These are phyloP conservation scores for Solanum pennellii DNA, from an alignment of 257 asterid species.

Conservation along the genomic window DNA sequence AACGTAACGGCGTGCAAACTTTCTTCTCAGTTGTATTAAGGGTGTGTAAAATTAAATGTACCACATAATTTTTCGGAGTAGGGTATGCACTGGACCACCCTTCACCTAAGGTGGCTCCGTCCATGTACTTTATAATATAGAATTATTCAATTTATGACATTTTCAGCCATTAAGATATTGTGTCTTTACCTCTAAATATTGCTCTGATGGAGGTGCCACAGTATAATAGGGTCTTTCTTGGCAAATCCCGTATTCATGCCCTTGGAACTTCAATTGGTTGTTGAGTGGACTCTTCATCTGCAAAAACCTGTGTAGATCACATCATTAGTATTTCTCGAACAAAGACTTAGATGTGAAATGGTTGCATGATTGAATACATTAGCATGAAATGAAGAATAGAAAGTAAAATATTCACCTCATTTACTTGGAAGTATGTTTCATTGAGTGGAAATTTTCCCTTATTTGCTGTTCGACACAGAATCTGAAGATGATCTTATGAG, in stretches of 20 bases:
- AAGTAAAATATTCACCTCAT: constrained; percentile 14
- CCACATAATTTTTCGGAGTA: not conserved
- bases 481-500: not conserved
- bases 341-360: not conserved
- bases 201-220: constrained; percentile 16
- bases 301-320: constrained; percentile 18
- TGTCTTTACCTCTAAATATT: constrained; percentile 20
- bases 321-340: not conserved
- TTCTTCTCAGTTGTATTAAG: not conserved
- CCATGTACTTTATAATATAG: not conserved
- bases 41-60: not conserved
- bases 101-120: not conserved
- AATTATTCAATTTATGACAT: not conserved
- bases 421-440: constrained; percentile 22
- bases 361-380: not conserved
- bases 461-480: constrained; percentile 14
- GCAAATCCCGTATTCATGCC: constrained; percentile 6
- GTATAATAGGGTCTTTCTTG: constrained; percentile 5
- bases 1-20: not conserved
- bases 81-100: not conserved
- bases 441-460: constrained; percentile 22
- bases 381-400: not conserved
- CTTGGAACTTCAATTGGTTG: constrained; percentile 14
- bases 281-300: constrained; percentile 23
- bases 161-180: not conserved